phyloP scores from a whole-genome alignment of 306 rosid species.

The Canavalia ensiformis region DNA sequence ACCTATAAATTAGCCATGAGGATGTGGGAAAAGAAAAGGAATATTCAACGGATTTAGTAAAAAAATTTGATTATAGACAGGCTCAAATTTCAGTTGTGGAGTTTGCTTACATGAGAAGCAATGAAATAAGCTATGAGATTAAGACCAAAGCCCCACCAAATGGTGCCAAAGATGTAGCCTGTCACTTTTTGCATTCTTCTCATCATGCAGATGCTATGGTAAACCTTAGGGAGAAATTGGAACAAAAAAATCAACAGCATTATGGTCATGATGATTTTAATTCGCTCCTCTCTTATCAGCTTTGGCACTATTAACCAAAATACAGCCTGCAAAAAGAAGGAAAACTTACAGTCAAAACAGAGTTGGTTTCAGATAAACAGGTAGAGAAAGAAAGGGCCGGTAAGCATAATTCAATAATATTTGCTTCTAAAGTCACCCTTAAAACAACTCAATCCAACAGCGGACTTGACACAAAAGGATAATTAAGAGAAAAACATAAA shows the following conservation, averaged over 20 bases:
- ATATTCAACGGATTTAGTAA: background rate
- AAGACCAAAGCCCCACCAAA: slow-evolving; percentile 99
- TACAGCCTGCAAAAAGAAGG: slow-evolving; percentile 72
- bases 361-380: background rate
- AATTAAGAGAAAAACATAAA: too few species aligned
- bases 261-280: slow-evolving; percentile 91
- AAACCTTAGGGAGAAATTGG: slow-evolving; percentile 96
- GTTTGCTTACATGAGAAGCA: slow-evolving; percentile 88
- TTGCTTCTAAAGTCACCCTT: background rate
- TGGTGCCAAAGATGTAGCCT: slow-evolving; percentile 96
- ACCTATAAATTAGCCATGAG: slow-evolving; percentile 57
- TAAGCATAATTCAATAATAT: background rate
- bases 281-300: slow-evolving; percentile 86
- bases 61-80: background rate
- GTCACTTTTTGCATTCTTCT: slow-evolving; percentile 97
- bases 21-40: background rate
- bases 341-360: slow-evolving; percentile 16
- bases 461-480: too few species aligned
- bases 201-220: slow-evolving; percentile 93
- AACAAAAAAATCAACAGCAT: slow-evolving; percentile 82
- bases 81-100: slow-evolving; percentile 21
- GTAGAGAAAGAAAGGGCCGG: background rate
- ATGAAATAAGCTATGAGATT: slow-evolving; percentile 98
- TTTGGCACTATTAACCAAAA: slow-evolving; percentile 91
- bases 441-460: background rate